phyloP scores from a whole-genome alignment of 352 stramenopile genomes.

The Pythium apleroticum region DNA sequence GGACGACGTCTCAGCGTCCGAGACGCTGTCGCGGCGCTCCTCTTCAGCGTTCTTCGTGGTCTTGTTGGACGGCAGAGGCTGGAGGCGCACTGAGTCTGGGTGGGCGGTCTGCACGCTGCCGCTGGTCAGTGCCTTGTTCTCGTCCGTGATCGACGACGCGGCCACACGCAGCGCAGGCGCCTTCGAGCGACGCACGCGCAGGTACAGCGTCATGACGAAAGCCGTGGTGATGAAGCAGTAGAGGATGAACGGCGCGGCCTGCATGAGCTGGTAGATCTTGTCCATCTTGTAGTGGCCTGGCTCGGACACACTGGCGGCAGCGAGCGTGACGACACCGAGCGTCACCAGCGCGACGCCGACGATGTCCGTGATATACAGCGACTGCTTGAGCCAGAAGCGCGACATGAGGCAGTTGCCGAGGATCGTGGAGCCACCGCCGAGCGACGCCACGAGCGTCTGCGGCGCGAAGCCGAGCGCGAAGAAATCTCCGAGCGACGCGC shows the following conservation, averaged over 20 bases:
- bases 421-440: constrained; percentile 81
- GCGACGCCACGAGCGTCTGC: constrained; percentile 82
- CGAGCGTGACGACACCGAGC: constrained; percentile 77
- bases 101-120: constrained; percentile 2
- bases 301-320: constrained; percentile 65
- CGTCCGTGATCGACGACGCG: constrained; percentile 34
- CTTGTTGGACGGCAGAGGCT: constrained; percentile 13
- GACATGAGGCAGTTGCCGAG: constrained; percentile 84
- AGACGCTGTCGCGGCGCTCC: neutral
- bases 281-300: constrained; percentile 84
- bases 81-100: constrained; percentile 19
- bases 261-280: constrained; percentile 83
- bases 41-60: constrained; percentile 1
- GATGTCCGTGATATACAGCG: constrained; percentile 83
- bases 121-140: constrained; percentile 28
- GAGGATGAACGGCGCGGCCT: constrained; percentile 76
- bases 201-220: constrained; percentile 82
- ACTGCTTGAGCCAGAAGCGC: constrained; percentile 87
- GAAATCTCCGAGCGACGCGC: constrained; percentile 83
- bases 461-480: constrained; percentile 84
- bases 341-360: constrained; percentile 74
- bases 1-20: neutral
- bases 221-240: constrained; percentile 80
- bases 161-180: constrained; percentile 73
- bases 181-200: constrained; percentile 79